A percentile compares a stretch with the other conserved stretches of the same genome.
These are phyloP conservation scores for Vigna mungo DNA, from an alignment of 306 rosid species.

Conservation along the genomic window DNA sequence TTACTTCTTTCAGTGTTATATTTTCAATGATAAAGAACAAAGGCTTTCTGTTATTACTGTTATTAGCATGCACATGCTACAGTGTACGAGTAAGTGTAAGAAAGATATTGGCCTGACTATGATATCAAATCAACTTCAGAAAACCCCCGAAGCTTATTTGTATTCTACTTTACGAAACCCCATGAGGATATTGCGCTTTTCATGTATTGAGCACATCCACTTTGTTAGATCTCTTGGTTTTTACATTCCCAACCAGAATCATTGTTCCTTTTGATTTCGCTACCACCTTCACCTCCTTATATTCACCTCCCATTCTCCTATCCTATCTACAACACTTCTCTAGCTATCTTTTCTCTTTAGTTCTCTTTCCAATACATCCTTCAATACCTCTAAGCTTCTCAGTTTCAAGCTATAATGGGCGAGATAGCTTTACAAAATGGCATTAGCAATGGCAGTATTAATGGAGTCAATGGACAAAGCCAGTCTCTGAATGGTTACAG, in stretches of 20 bases:
- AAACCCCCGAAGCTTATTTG: constrained; percentile 36
- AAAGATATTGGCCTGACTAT: constrained; percentile 39
- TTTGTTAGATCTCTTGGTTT: constrained; percentile 46
- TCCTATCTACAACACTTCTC: constrained; percentile 42
- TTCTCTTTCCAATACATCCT: constrained; percentile 14
- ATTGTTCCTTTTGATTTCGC: constrained; percentile 50
- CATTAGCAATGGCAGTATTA: constrained; percentile 53
- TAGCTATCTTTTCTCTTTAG: constrained; percentile 24
- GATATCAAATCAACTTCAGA: constrained; percentile 56
- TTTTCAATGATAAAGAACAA: not conserved
- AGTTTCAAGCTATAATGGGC: constrained; percentile 60
- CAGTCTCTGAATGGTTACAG: constrained; percentile 81
- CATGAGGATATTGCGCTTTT: constrained; percentile 57
- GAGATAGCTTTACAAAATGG: constrained; percentile 73
- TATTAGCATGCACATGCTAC: constrained; percentile 35
- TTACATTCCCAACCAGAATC: constrained; percentile 45
- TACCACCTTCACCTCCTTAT: constrained; percentile 50
- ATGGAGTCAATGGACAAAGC: constrained; percentile 62
- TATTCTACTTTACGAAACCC: constrained; percentile 59
- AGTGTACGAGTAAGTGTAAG: not conserved
- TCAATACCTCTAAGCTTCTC: constrained; percentile 8
- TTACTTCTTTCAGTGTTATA: not conserved
- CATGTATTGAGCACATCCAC: constrained; percentile 50
- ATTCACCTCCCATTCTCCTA: constrained; percentile 51
- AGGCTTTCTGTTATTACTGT: constrained; percentile 12